Conservation (phyloP, 345 rosid species). For the Aegle marmelos region DNA sequence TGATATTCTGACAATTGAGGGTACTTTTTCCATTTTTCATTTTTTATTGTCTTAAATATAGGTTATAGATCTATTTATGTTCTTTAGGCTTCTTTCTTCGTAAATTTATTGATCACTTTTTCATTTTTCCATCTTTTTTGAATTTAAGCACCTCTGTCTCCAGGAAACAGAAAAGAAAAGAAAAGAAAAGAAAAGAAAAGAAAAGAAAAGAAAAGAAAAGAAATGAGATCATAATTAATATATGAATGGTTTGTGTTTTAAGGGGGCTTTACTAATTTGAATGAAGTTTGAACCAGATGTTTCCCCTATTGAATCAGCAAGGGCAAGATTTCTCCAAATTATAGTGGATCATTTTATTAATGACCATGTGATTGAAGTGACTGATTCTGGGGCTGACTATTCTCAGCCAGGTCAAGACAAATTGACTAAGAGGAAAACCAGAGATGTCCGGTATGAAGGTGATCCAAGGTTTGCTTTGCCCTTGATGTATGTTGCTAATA, state of each 20-base stretch:
- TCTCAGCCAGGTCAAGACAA: conserved; percentile 47
- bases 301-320: conserved; percentile 79
- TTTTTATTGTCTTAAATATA: not conserved
- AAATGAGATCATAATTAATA: not conserved
- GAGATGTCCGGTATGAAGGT: conserved; percentile 76
- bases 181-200: too few species aligned
- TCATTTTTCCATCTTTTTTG: too few species aligned
- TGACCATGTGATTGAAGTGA: conserved; percentile 58
- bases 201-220: too few species aligned
- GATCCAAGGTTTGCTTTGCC: conserved; percentile 73
- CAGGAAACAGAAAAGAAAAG: not conserved
- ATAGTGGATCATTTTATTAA: conserved; percentile 70
- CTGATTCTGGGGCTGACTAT: conserved; percentile 49
- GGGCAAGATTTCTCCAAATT: conserved; percentile 75
- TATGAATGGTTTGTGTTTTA: not conserved
- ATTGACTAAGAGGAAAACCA: conserved; percentile 66
- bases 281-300: conserved; percentile 48
- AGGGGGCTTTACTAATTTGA: not conserved
- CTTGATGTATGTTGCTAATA: conserved; percentile 87
- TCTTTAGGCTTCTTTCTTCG: not conserved
- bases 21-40: conserved; percentile 30
- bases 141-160: not conserved
- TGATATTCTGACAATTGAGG: conserved; percentile 55
- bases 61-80: not conserved
- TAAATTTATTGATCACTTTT: not conserved